A percentile compares a stretch with the other conserved stretches of the same genome.
phyloP scores from a whole-genome alignment of 179 eudicot species.

The Gypsophila paniculata region DNA sequence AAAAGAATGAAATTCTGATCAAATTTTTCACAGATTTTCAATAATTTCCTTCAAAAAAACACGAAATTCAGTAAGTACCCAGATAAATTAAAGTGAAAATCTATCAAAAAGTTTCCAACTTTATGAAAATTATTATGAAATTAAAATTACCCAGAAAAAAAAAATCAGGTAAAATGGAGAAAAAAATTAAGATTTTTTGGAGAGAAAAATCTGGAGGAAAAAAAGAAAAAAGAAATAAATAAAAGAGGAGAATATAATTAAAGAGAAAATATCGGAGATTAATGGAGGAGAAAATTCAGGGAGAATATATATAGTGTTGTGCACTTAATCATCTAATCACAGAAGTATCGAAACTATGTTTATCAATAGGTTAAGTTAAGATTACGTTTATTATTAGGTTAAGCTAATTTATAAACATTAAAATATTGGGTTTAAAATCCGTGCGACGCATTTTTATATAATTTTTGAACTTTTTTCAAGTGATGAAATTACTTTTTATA shows the following conservation, averaged over 20 bases:
- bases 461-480: too few species aligned
- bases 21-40: not conserved
- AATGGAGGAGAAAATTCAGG: slow-evolving; percentile 19
- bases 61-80: slow-evolving; percentile 14
- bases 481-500: too few species aligned
- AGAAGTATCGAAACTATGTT: too few species aligned
- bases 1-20: not conserved
- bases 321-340: too few species aligned
- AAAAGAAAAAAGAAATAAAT: not conserved
- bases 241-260: not conserved
- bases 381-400: too few species aligned
- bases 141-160: not conserved
- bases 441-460: too few species aligned
- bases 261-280: slow-evolving; percentile 2
- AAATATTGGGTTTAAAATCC: too few species aligned
- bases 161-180: slow-evolving; percentile 2
- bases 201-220: slow-evolving; percentile 11
- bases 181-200: not conserved
- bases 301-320: not conserved
- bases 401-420: too few species aligned
- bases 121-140: not conserved
- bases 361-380: too few species aligned
- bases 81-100: not conserved
- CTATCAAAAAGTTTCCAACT: not conserved
- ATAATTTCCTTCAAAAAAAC: not conserved